Evolutionary conservation across 345 rosid species (phyloP), one percentile per base, ranked within the genome.

Genomic region (Pistacia integerrima): DNA sequence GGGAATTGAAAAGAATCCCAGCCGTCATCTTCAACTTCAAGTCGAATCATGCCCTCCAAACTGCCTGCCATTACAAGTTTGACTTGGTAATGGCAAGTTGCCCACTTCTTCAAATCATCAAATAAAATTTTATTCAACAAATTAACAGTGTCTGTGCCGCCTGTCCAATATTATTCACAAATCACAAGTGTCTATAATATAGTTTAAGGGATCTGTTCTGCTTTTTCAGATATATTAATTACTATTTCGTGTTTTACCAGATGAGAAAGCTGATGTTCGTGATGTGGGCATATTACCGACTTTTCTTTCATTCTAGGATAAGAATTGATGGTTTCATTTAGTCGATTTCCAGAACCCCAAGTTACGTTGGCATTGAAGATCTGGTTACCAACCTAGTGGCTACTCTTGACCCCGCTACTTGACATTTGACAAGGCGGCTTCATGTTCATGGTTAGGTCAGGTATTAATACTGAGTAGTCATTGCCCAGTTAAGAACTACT

Each of bases 41-140:
- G 33, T 70, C 49, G 74, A 74, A 81, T 78, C 77, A 61, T 78
- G 74, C 69, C 36, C 69, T 48, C 49, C 65, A 72, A 78, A 76
- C 20, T 75, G 72, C 82, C 59, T 62, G 71, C 82, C 72, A 72
- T 77, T 76, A 20, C 63, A 65, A 54, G 76, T 78, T 78, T 82
- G 84, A 82, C 70, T 60, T 51, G 49, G 14, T 36, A 71, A 74
- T 51, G 49, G 14, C 48, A 71, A 77, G 49, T 69, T 73, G 60
- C 74, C 72, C 71, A 69, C 71, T 63, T 51, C 44, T 41, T 74
- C 74, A 78, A 78, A 58, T 63, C 12, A 79, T 17, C 46, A 52
- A 77, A 18, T 1, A 25, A 60, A 58, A 41, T 41, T 38, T 41
- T 41, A 30, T 30, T 30, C 33, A 30, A 30, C 33, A 30, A 30